These are phyloP conservation scores for Pilaira anomala DNA, from an alignment of 192 early-diverging fungal species.

Conservation along the genomic window DNA sequence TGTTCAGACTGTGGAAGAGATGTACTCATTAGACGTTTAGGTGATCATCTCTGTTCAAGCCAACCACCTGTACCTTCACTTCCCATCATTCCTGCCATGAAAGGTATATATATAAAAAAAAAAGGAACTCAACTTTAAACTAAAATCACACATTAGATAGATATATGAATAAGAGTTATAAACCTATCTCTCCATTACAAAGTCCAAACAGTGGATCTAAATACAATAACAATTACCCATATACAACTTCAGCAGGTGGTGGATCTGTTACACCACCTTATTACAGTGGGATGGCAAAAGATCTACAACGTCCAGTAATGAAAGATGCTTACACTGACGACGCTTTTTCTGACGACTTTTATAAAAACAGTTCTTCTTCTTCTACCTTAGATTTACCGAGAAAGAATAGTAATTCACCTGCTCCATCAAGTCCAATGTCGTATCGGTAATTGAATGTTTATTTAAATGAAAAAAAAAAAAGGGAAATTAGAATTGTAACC, in stretches of 20 bases:
- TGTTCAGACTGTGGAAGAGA: slow-evolving; percentile 58
- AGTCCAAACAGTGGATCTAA: neutral
- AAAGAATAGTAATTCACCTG: slow-evolving; percentile 14
- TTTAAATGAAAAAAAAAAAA: no score
- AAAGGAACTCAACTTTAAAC: neutral
- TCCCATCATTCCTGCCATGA: slow-evolving; percentile 19
- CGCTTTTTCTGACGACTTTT: neutral
- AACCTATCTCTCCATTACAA: neutral
- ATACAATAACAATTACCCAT: neutral
- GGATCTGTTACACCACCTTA: neutral
- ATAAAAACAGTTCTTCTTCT: neutral
- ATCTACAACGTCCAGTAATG: neutral
- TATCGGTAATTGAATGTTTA: slow-evolving; percentile 3
- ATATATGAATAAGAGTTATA: neutral
- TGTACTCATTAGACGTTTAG: slow-evolving; percentile 49
- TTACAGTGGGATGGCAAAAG: neutral
- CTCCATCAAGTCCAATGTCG: slow-evolving; percentile 8
- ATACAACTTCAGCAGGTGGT: neutral
- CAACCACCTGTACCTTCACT: slow-evolving; percentile 46
- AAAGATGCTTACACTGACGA: neutral
- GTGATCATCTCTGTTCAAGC: slow-evolving; percentile 51
- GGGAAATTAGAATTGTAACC: no score
- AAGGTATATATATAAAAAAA: neutral
- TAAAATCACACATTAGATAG: neutral
- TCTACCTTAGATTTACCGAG: slow-evolving; percentile 12